A percentile compares a stretch with the other conserved stretches of the same genome.
phyloP scores from a whole-genome alignment of 192 early-diverging fungal genomes.

The Irineochytrium annulatum region DNA sequence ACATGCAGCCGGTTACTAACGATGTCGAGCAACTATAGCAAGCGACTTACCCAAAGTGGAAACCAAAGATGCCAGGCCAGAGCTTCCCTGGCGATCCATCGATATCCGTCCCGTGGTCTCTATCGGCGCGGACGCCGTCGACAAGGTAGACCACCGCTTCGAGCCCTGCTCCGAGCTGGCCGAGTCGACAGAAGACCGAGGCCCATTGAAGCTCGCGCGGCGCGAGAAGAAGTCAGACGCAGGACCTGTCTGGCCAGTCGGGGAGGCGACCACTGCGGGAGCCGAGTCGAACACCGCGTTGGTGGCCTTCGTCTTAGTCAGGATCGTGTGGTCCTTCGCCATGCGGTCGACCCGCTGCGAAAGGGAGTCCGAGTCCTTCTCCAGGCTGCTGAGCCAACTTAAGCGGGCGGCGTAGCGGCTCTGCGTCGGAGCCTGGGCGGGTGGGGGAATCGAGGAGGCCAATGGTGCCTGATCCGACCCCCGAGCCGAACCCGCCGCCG shows the following conservation, averaged over 20 bases:
- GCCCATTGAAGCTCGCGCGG: too few relatives aligned
- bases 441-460: too few relatives aligned
- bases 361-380: neutral
- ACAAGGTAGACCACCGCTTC: too few relatives aligned
- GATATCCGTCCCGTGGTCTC: neutral
- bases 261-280: too few relatives aligned
- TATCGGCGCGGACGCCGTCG: neutral
- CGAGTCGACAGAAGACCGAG: too few relatives aligned
- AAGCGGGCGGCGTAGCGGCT: neutral
- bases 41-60: slow-evolving; percentile 3
- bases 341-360: neutral
- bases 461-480: too few relatives aligned
- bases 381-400: neutral
- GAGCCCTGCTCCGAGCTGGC: too few relatives aligned
- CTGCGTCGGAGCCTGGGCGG: neutral
- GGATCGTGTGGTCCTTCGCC: neutral
- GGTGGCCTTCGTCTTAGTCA: neutral
- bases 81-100: slow-evolving; percentile 1
- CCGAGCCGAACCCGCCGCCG: too few relatives aligned
- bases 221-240: too few relatives aligned
- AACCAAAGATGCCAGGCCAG: neutral
- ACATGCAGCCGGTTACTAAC: too few relatives aligned
- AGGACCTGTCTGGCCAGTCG: too few relatives aligned
- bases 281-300: neutral
- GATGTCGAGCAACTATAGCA: too few relatives aligned